phyloP scores from a whole-genome alignment of 768 basidiomycete species.

The Rubroboletus satanas region DNA sequence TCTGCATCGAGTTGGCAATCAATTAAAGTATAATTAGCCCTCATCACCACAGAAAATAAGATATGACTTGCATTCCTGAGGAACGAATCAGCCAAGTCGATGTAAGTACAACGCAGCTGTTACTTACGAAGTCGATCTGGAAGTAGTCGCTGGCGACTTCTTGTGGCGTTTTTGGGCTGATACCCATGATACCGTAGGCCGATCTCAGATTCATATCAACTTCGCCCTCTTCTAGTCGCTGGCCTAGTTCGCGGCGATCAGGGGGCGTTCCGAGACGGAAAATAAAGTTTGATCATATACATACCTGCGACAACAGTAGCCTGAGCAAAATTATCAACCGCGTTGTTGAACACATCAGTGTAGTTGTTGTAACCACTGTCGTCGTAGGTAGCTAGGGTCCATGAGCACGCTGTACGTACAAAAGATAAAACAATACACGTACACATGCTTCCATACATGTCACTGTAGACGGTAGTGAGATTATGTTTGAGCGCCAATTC shows the following conservation, averaged over 20 bases:
- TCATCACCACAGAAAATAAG: background rate
- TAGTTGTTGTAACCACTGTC: slow-evolving; percentile 47
- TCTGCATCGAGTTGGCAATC: slow-evolving; percentile 4
- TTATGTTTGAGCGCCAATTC: slow-evolving; percentile 53
- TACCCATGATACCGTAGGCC: slow-evolving; percentile 51
- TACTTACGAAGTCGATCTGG: slow-evolving; percentile 38
- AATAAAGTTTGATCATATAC: slow-evolving; percentile 21
- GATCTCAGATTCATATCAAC: slow-evolving; percentile 54
- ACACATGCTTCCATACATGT: slow-evolving; percentile 45
- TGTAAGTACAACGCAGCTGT: background rate
- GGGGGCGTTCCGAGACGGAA: slow-evolving; percentile 38
- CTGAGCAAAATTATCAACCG: slow-evolving; percentile 38
- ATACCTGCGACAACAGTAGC: slow-evolving; percentile 46
- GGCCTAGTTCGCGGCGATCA: slow-evolving; percentile 5
- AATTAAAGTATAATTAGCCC: slow-evolving; percentile 2
- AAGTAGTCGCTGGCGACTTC: slow-evolving; percentile 57
- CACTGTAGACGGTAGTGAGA: slow-evolving; percentile 42
- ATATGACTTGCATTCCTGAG: slow-evolving; percentile 28
- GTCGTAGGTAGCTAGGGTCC: slow-evolving; percentile 50
- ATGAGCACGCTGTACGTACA: background rate
- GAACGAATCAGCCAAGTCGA: slow-evolving; percentile 1
- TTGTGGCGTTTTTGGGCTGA: slow-evolving; percentile 42
- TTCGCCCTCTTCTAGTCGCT: slow-evolving; percentile 18
- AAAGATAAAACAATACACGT: slow-evolving; percentile 18
- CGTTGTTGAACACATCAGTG: slow-evolving; percentile 40